phyloP scores from a whole-genome alignment of 441 rosid genomes.

The Lepidium campestre region DNA sequence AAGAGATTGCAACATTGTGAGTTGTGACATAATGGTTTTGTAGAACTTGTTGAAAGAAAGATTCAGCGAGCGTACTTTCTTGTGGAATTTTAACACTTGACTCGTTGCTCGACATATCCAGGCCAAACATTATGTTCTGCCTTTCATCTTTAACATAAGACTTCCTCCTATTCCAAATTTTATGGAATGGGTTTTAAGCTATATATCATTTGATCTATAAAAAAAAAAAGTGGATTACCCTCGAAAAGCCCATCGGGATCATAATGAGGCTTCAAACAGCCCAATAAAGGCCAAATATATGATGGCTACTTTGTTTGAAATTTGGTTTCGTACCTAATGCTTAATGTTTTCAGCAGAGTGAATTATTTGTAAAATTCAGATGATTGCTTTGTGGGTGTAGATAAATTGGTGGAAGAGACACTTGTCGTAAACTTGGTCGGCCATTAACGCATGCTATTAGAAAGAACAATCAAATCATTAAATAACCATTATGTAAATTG shows the following conservation, averaged over 20 bases:
- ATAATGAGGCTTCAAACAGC: neutral
- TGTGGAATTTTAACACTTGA: constrained; percentile 3
- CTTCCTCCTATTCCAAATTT: no score
- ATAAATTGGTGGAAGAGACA: neutral
- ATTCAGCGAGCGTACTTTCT: constrained; percentile 7
- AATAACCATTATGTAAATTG: constrained; percentile 1
- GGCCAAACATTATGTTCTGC: neutral
- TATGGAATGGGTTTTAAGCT: no score
- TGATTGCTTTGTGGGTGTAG: neutral
- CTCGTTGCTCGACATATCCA: constrained; percentile 23
- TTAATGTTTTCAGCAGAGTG: neutral
- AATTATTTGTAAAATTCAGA: neutral
- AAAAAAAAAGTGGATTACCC: no score
- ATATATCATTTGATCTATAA: no score
- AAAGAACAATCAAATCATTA: neutral
- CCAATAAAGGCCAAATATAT: constrained; percentile 4
- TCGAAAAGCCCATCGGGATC: neutral
- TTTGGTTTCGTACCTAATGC: neutral
- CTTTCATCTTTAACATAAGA: no score
- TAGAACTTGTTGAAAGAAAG: constrained; percentile 21
- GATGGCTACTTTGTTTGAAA: neutral
- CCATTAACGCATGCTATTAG: neutral
- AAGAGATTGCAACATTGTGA: constrained; percentile 11
- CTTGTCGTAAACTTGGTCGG: constrained; percentile 4
- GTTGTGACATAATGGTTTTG: constrained; percentile 11